A percentile compares a stretch with the other conserved stretches of the same genome.
Conservation (phyloP, 768 basidiomycete species). For the Tephrocybe sp. region DNA sequence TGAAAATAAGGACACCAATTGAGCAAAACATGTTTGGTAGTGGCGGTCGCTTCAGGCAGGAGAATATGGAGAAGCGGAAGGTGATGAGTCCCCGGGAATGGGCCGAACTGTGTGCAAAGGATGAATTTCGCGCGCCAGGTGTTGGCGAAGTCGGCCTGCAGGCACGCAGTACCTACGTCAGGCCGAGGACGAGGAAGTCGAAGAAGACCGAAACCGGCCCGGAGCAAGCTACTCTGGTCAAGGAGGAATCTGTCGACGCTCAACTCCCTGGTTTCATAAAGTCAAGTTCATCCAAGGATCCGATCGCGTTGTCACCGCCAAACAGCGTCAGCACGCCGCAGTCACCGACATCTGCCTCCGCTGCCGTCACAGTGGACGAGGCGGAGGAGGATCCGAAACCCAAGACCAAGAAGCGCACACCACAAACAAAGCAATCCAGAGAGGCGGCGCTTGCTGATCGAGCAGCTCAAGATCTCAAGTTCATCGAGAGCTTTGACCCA, state of each 20-base stretch:
- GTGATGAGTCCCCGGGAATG: constrained; percentile 86
- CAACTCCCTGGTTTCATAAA: constrained; percentile 22
- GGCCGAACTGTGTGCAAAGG: constrained; percentile 72
- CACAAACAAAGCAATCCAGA: constrained; percentile 47
- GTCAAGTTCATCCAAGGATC: constrained; percentile 19
- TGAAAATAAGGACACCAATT: constrained; percentile 88
- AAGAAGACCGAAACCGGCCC: constrained; percentile 45
- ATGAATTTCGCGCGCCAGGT: constrained; percentile 75
- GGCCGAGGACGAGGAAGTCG: constrained; percentile 34
- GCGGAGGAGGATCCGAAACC: constrained; percentile 23
- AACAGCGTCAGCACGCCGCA: constrained; percentile 36
- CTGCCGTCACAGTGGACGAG: constrained; percentile 13
- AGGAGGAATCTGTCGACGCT: constrained; percentile 48
- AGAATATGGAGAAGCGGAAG: constrained; percentile 88
- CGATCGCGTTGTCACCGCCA: constrained; percentile 38
- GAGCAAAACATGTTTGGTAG: constrained; percentile 91
- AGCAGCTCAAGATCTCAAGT: constrained; percentile 46
- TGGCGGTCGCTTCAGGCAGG: constrained; percentile 83
- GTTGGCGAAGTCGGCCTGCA: constrained; percentile 64
- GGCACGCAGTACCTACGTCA: constrained; percentile 36
- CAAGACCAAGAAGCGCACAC: constrained; percentile 31
- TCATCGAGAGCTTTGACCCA: constrained; percentile 74
- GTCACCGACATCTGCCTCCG: constrained; percentile 25
- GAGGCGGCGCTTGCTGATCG: constrained; percentile 51
- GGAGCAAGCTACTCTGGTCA: constrained; percentile 36